Evolutionary conservation across 176 grass and related monocot genomes (phyloP).

Genomic region (Eragrostis nindensis): DNA sequence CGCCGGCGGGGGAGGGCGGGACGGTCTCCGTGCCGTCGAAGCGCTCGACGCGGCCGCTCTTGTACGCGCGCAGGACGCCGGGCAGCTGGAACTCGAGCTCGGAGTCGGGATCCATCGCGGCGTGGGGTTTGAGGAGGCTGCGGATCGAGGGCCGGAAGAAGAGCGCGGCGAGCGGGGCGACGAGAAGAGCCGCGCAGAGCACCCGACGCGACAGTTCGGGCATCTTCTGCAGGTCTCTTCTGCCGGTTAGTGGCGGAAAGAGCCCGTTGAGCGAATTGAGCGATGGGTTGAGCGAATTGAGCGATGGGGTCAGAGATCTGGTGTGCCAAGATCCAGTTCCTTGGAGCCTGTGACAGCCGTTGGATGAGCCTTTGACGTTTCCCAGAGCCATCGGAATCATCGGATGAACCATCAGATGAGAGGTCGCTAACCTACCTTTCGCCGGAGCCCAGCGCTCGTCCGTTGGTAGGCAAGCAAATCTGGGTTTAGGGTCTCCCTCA

Average conservation of each 20-base stretch:
- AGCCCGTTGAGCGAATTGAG: neutral
- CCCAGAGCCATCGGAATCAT: neutral
- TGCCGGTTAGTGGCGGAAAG: neutral
- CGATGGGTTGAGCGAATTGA: too few species aligned
- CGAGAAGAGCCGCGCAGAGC: constrained; percentile 32
- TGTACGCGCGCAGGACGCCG: constrained; percentile 52
- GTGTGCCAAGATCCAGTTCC: neutral
- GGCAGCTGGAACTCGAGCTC: constrained; percentile 61
- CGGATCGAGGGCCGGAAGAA: constrained; percentile 27
- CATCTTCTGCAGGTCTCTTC: constrained; percentile 18
- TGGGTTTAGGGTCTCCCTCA: too few species aligned
- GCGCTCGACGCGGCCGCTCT: constrained; percentile 73
- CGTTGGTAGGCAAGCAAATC: too few species aligned
- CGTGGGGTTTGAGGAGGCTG: neutral
- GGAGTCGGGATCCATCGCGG: constrained; percentile 51
- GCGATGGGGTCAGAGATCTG: neutral
- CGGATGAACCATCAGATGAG: neutral
- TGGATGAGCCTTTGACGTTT: neutral
- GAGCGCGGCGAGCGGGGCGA: constrained; percentile 35
- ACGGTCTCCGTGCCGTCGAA: constrained; percentile 60
- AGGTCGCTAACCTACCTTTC: neutral
- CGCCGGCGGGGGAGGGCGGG: constrained; percentile 52
- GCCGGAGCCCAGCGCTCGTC: neutral
- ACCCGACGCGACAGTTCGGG: constrained; percentile 10
- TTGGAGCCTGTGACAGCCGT: neutral